Evolutionary conservation across 257 asterid genomes (phyloP), one percentile per base, ranked within the genome.

Genomic region (Cruciata laevipes): DNA sequence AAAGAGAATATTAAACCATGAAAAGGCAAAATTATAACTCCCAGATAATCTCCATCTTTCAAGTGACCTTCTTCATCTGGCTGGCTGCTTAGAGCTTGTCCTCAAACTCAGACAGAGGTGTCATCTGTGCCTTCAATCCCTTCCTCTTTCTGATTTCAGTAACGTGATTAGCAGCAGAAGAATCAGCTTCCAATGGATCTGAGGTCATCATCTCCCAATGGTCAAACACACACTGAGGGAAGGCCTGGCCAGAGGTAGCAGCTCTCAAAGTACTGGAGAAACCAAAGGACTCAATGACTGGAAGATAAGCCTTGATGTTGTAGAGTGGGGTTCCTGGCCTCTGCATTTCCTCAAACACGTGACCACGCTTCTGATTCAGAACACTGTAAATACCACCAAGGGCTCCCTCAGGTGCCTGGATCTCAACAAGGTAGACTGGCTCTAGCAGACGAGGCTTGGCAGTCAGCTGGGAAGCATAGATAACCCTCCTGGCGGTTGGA

Each of bases 231-330:
- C 80, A 73, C 23, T 80, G 82, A 3, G 84, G 80, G 78, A 80
- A 80, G 0, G 84, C 84, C 70, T 80, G 84, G 8, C 84, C 82
- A 0, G 84, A 80, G 12, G 84, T 80, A 37, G 84, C 73, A 63
- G 81, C 84, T 71, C 84, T 80, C 77, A 80, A 74, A 1, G 74
- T 63, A 63, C 79, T 25, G 7, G 84, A 80, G 72, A 80, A 80
- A 52, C 84, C 84, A 44, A 80, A 80, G 0, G 84, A 80, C 66
- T 76, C 79, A 0, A 77, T 9, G 6, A 76, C 84, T 52, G 84
- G 84, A 68, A 80, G 79, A 69, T 80, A 80, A 3, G 84, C 84
- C 77, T 76, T 80, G 73, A 80, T 80, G 79, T 80, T 80, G 75
- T 80, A 80, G 21, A 80, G 77, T 17, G 82, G 84, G 0, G 82